Conservation (phyloP, 208 protist species). For the Paratrypanosoma confusum region DNA sequence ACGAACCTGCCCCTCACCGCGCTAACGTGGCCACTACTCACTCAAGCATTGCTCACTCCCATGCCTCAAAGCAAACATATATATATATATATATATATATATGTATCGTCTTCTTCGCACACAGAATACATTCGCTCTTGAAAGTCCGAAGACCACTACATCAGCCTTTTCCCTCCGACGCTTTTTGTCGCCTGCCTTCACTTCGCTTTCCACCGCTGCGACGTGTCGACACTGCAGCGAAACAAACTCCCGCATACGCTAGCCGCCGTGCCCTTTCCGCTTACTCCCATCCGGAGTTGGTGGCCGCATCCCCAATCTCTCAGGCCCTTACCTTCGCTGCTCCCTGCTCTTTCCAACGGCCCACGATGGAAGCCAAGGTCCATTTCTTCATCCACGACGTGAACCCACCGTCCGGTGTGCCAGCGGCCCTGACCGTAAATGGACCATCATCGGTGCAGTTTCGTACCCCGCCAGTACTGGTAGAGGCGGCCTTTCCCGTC, state of each 20-base stretch:
- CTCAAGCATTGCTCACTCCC: neutral
- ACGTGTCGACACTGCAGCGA: too few relatives aligned
- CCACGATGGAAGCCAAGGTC: slow-evolving; percentile 57
- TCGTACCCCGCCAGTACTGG: slow-evolving; percentile 34
- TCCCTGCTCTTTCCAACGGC: neutral
- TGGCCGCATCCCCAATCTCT: neutral
- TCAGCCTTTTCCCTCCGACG: slow-evolving; percentile 3
- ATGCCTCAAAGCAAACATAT: slow-evolving; percentile 1
- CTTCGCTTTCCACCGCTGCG: too few relatives aligned
- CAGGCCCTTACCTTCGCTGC: neutral
- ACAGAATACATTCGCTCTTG: neutral
- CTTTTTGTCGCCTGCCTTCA: neutral
- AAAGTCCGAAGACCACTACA: neutral
- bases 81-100: neutral
- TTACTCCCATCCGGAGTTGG: too few relatives aligned
- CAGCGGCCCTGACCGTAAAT: slow-evolving; percentile 21
- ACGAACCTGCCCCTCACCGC: too few relatives aligned
- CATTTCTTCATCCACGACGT: slow-evolving; percentile 56
- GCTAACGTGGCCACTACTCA: too few relatives aligned
- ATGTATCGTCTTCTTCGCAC: neutral
- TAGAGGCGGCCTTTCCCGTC: slow-evolving; percentile 58
- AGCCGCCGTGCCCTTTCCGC: too few relatives aligned
- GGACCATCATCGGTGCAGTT: slow-evolving; percentile 43
- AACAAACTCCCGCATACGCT: too few relatives aligned
- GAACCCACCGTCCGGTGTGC: slow-evolving; percentile 21